Base-by-base conservation (phyloP, 2,329 filamentous ascomycete genomes). In the Neofusicoccum kwambonambiense region DNA sequence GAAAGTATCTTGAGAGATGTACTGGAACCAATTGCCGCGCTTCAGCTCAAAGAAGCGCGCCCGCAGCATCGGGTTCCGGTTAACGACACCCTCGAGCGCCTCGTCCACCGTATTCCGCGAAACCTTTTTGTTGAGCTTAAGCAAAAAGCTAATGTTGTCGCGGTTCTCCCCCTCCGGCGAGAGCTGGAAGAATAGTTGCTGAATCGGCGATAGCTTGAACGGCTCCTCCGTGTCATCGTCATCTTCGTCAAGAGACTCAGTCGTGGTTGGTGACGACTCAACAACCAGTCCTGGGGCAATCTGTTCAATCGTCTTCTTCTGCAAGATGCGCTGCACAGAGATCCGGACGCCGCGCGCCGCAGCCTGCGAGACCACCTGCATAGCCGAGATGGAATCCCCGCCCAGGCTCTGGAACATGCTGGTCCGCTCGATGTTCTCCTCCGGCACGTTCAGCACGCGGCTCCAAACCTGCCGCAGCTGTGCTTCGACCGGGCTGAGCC, bases 321-420 rank as follows among this genome's bases (percentile, higher is more conserved):
- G 79, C 37, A 84, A 71, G 3, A 84, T 76, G 27, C 83, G 80
- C 67, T 82, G 81, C 11, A 84, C 80, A 11, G 76, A 80, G 27
- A 83, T 70, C 12, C 77, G 75, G 65, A 83, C 73, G 1, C 79
- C 80, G 41, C 74, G 71, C 68, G 81, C 81, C 54, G 80, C 81
- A 66, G 79, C 82, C 41, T 80, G 74, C 2, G 78, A 78, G 65
- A 81, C 77, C 44, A 81, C 81, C 54, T 81, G 81, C 78, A 84
- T 83, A 0, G 82, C 81, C 45, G 81, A 81, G 8, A 57, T 57
- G 11, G 52, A 57, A 34, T 57, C 52, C 0, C 52, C 52, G 17
- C 52, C 52, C 11, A 57, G 52, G 35, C 37, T 57, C 15, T 57
- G 52, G 37, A 57, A 57, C 5, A 42, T 19, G 7, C 52, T 57